Evolutionary conservation across 2,329 filamentous ascomycete genomes (phyloP).

Genomic region (Incumbomyces delicatus): DNA sequence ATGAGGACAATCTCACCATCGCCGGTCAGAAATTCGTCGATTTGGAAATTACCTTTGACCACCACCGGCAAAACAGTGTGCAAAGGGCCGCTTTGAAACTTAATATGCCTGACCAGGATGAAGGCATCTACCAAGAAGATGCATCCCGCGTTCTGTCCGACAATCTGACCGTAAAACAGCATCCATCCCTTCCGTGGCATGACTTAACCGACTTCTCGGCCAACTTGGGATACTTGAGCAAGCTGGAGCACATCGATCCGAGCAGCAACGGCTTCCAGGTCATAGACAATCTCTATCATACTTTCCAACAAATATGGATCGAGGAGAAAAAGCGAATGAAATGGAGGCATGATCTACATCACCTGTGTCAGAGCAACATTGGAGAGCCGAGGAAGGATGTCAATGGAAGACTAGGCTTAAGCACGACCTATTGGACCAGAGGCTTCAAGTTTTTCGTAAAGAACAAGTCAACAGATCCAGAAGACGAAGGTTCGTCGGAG

Average conservation of each 20-base stretch:
- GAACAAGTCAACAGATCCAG: constrained; percentile 21
- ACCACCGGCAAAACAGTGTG: constrained; percentile 28
- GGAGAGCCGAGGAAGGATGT: constrained; percentile 35
- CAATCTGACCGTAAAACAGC: constrained; percentile 28
- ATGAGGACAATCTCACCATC: constrained; percentile 37
- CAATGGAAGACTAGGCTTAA: constrained; percentile 30
- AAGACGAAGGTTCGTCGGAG: constrained; percentile 16
- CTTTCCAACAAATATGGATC: constrained; percentile 34
- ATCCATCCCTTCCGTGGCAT: constrained; percentile 26
- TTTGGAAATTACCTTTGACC: constrained; percentile 36
- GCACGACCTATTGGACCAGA: constrained; percentile 33
- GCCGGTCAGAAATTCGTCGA: constrained; percentile 37
- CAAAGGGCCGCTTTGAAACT: constrained; percentile 35
- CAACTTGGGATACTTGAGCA: constrained; percentile 36
- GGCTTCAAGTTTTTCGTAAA: constrained; percentile 13
- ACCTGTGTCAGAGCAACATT: constrained; percentile 32
- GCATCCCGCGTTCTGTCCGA: constrained; percentile 34
- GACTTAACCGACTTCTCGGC: constrained; percentile 30
- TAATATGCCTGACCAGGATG: constrained; percentile 31
- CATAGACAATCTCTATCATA: constrained; percentile 34
- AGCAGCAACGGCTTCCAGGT: constrained; percentile 39
- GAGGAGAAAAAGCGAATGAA: constrained; percentile 29
- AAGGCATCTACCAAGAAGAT: constrained; percentile 30
- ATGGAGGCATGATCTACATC: constrained; percentile 26
- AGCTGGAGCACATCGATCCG: constrained; percentile 34